These are phyloP conservation scores for Trichaptum fuscoviolaceum DNA, from an alignment of 768 basidiomycete genomes.

Conservation along the genomic window DNA sequence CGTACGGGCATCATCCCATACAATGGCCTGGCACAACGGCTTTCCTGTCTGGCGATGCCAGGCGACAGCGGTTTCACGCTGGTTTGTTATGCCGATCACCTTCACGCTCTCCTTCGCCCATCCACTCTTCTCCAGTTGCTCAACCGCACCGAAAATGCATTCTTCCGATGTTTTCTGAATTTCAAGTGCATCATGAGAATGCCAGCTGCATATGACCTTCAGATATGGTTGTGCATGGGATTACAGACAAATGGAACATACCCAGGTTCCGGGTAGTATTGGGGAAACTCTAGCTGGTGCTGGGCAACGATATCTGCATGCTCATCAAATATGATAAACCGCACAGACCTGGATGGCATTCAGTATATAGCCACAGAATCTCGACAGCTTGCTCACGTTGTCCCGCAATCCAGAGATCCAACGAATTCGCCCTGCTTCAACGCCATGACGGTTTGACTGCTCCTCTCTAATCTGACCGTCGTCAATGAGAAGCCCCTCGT, in stretches of 20 bases:
- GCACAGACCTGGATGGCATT: conserved; percentile 59
- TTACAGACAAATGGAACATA: conserved; percentile 26
- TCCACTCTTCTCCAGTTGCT: conserved; percentile 65
- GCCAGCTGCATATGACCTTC: conserved; percentile 58
- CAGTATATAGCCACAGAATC: neutral
- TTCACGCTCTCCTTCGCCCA: conserved; percentile 81
- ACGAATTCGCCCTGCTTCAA: conserved; percentile 75
- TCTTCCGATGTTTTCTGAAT: conserved; percentile 68
- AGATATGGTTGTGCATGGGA: neutral
- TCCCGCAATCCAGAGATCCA: conserved; percentile 91
- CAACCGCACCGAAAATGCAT: conserved; percentile 71
- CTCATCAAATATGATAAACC: conserved; percentile 88
- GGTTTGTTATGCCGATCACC: conserved; percentile 96
- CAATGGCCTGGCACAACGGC: conserved; percentile 83
- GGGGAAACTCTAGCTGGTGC: conserved; percentile 89
- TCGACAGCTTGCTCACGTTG: conserved; percentile 58
- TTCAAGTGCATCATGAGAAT: conserved; percentile 87
- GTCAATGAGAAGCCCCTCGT: neutral
- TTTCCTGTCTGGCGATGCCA: conserved; percentile 92
- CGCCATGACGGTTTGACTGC: neutral
- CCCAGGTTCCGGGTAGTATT: conserved; percentile 89
- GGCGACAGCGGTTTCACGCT: conserved; percentile 91
- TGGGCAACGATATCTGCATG: conserved; percentile 83
- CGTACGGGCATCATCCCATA: conserved; percentile 96
- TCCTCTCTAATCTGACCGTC: neutral